phyloP scores from a whole-genome alignment of 768 basidiomycete genomes.

The Termitomyces eurrhizus region DNA sequence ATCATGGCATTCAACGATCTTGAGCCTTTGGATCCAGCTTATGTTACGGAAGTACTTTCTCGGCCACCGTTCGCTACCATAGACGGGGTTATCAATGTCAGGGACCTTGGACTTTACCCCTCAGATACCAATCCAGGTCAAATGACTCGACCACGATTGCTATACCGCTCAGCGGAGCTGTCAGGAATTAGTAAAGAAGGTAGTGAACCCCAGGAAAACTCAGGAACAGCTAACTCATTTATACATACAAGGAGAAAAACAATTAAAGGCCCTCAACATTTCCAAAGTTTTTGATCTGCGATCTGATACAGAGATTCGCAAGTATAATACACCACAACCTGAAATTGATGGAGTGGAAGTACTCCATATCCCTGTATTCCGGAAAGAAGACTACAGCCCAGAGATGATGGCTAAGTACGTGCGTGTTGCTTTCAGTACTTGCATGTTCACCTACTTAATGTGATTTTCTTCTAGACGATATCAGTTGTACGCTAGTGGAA shows the following conservation, averaged over 20 bases:
- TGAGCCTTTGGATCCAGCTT: slow-evolving; percentile 61
- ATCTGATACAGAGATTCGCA: slow-evolving; percentile 74
- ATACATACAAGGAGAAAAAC: slow-evolving; percentile 44
- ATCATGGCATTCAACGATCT: slow-evolving; percentile 39
- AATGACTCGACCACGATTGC: slow-evolving; percentile 51
- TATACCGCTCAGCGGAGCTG: slow-evolving; percentile 71
- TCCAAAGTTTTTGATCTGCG: slow-evolving; percentile 72
- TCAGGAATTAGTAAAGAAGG: slow-evolving; percentile 70
- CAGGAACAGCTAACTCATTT: not conserved
- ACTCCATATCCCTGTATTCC: slow-evolving; percentile 60
- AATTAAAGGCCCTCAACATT: slow-evolving; percentile 59
- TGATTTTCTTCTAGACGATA: slow-evolving; percentile 47
- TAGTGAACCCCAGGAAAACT: slow-evolving; percentile 17
- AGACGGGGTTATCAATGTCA: slow-evolving; percentile 71
- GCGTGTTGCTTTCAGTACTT: slow-evolving; percentile 27
- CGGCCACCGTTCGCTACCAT: slow-evolving; percentile 67
- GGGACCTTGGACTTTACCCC: slow-evolving; percentile 66
- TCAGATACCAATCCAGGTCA: slow-evolving; percentile 42
- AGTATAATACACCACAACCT: slow-evolving; percentile 66
- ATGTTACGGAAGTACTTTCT: slow-evolving; percentile 62
- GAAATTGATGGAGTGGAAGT: slow-evolving; percentile 60
- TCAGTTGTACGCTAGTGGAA: slow-evolving; percentile 74
- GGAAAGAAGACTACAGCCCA: slow-evolving; percentile 76
- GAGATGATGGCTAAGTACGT: slow-evolving; percentile 83
- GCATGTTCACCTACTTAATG: slow-evolving; percentile 17